Evolutionary conservation across 805 yeast species (phyloP).

Genomic region (Kodamaea restingae): DNA sequence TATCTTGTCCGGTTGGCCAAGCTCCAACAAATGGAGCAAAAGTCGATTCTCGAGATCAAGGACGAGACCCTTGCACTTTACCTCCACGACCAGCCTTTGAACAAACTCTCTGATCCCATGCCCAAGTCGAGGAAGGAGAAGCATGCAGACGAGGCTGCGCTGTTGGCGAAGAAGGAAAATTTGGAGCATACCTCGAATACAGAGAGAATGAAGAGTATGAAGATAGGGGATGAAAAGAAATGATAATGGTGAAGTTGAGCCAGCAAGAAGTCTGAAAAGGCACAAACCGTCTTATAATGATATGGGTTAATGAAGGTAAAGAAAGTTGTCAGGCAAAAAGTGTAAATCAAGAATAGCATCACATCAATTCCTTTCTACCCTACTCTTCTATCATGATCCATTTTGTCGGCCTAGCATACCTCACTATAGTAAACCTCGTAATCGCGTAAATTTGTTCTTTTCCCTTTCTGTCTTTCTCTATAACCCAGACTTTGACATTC

Average conservation of each 20-base stretch:
- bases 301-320: no score
- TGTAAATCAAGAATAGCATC: no score
- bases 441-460: no score
- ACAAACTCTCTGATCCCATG: constrained; percentile 13
- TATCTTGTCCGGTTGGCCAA: constrained; percentile 57
- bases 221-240: constrained; percentile 10
- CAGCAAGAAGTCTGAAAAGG: no score
- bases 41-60: constrained; percentile 47
- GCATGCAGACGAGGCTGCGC: constrained; percentile 7
- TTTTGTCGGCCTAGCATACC: no score
- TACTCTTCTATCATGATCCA: no score
- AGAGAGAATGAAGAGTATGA: constrained; percentile 28
- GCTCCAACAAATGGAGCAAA: constrained; percentile 57
- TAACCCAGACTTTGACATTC: no score
- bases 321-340: no score
- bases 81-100: constrained; percentile 21
- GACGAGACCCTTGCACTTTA: constrained; percentile 66
- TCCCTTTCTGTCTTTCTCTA: no score
- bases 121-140: constrained; percentile 18
- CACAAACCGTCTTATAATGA: no score
- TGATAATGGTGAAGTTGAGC: constrained; percentile 8
- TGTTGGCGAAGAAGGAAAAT: constrained; percentile 13
- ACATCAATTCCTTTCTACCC: no score
- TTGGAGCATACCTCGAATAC: constrained; percentile 31
- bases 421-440: no score